phyloP scores from a whole-genome alignment of 352 stramenopile species.

The Phytophthora crassamura region DNA sequence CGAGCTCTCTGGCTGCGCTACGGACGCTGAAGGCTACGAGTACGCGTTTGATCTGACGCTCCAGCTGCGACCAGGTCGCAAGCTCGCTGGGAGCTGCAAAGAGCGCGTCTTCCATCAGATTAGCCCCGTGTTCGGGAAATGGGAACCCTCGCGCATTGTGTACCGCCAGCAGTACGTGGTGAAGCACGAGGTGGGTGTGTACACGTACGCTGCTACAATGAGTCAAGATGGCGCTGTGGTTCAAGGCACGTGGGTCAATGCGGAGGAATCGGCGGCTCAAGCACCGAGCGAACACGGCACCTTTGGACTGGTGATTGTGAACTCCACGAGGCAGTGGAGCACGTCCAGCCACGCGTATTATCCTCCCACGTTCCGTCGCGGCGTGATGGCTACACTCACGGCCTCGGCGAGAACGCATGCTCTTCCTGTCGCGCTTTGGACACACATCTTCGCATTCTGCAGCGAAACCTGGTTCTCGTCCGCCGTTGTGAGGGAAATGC shows the following conservation, averaged over 20 bases:
- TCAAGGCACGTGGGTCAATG: conserved; percentile 57
- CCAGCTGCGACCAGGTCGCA: conserved; percentile 45
- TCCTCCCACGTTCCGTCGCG: conserved; percentile 45
- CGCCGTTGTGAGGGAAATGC: not conserved
- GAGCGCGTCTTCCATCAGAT: conserved; percentile 70
- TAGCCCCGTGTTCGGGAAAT: conserved; percentile 47
- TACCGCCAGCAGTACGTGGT: conserved; percentile 72
- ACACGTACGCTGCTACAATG: conserved; percentile 53
- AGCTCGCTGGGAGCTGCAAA: conserved; percentile 46
- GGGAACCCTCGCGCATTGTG: conserved; percentile 38
- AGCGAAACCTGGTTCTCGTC: conserved; percentile 59
- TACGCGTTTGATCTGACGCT: conserved; percentile 68
- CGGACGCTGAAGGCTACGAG: conserved; percentile 75
- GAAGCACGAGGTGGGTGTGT: conserved; percentile 61
- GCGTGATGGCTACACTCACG: conserved; percentile 49
- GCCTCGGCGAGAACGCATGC: conserved; percentile 49
- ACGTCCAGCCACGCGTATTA: conserved; percentile 52
- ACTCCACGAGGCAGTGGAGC: conserved; percentile 53
- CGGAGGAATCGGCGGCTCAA: conserved; percentile 34
- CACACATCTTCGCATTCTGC: conserved; percentile 63
- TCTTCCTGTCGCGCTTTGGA: conserved; percentile 60
- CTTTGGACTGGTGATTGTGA: conserved; percentile 60
- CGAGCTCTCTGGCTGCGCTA: conserved; percentile 63
- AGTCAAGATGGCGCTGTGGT: conserved; percentile 52
- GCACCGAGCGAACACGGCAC: conserved; percentile 58